Evolutionary conservation across 345 rosid genomes (phyloP), one percentile per base, ranked within the genome.

Genomic region (Eucalyptus rudis): DNA sequence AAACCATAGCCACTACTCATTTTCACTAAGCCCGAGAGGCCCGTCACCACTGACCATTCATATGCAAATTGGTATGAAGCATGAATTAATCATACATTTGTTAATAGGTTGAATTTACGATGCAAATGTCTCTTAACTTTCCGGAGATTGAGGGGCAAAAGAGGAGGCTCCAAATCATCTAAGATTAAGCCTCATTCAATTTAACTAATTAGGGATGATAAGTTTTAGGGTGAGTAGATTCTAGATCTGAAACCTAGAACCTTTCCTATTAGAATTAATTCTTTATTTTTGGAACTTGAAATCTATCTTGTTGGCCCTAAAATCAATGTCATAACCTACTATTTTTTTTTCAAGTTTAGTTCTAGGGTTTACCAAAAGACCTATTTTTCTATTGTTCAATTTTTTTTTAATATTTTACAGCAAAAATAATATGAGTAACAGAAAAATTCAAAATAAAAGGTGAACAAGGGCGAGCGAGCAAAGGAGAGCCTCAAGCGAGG

Each of bases 131-230:
- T 17, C 22, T 29, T 27, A 27, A 1, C n/a, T 1, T 27, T 59
- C 0, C 0, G 2, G 8, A 59, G 68, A 27, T 59, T 66, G 22
- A 66, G 40, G 3, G 1, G 40, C 17, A 7, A 16, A 16, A 1
- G 22, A 14, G 79, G 79, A 31, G 79, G 79, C 24, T 66, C 43
- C 22, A 14, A 16, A 66, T 31, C 33, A 31, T 66, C 43, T 66
- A 16, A 20, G 80, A 33, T 20, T 33, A 17, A 5, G 80, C 44
- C 24, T 68, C 10, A 31, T 66, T 66, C 40, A 29, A 29, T 29
- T 62, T 29, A 56, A 13, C 13, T 24, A 56, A 24, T 56, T 56
- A 56, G 3, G 13, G 5, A 0, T 56, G 62, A 56, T 56, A 22
- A 10, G 62, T 56, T 56, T 56, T 56, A 1, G 13, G 3, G 6